These are phyloP conservation scores for Boletellus emodensis DNA, from an alignment of 768 basidiomycete species.

Conservation along the genomic window DNA sequence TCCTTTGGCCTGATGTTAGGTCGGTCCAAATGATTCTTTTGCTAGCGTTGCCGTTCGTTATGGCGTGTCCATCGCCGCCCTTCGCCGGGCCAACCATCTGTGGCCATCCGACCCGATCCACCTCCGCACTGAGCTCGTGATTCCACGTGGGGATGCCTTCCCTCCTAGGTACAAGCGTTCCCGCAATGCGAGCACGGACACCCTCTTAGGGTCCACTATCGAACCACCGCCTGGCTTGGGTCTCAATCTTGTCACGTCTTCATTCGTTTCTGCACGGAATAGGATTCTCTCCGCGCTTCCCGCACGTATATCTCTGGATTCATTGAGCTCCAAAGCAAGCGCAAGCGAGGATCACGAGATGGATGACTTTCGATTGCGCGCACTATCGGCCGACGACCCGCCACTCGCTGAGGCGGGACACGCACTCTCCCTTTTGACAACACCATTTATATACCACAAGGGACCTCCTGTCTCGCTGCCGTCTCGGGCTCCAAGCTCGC, in stretches of 20 bases:
- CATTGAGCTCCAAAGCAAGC: constrained; percentile 26
- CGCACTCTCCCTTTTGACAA: constrained; percentile 15
- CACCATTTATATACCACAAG: background rate
- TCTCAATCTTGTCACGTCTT: constrained; percentile 11
- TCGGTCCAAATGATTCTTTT: constrained; percentile 72
- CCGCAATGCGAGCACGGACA: background rate
- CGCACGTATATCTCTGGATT: constrained; percentile 29
- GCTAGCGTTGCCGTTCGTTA: constrained; percentile 88
- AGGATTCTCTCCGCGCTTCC: constrained; percentile 24
- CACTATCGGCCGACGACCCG: background rate
- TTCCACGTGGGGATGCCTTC: constrained; percentile 44
- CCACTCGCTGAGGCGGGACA: constrained; percentile 4
- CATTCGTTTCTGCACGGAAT: constrained; percentile 19
- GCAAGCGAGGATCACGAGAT: constrained; percentile 29
- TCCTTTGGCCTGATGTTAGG: constrained; percentile 36
- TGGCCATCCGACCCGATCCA: constrained; percentile 94
- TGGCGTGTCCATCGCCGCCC: constrained; percentile 75
- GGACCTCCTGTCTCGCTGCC: background rate
- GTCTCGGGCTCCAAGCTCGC: background rate
- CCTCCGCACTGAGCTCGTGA: constrained; percentile 74
- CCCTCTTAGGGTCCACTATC: background rate
- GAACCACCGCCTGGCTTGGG: constrained; percentile 2
- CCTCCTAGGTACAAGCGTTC: constrained; percentile 3
- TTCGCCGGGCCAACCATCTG: constrained; percentile 85
- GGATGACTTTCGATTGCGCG: constrained; percentile 13